Evolutionary conservation across 306 rosid species (phyloP).

Genomic region (Cicer chorassanicum): DNA sequence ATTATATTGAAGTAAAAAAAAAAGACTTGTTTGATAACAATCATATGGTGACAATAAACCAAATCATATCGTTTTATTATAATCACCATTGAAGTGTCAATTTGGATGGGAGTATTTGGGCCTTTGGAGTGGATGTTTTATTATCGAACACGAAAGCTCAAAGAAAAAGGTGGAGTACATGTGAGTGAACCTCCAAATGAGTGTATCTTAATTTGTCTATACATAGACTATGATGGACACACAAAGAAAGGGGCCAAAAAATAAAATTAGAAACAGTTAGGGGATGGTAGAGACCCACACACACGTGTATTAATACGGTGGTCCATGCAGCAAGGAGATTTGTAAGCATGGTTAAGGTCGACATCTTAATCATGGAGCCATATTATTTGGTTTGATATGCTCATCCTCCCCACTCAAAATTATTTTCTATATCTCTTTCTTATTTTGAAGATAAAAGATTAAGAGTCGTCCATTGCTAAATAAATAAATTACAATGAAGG

Average conservation of each 20-base stretch:
- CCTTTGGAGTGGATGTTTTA: background rate
- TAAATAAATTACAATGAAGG: background rate
- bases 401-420: constrained; percentile 21
- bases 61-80: too few relatives aligned
- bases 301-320: constrained; percentile 67
- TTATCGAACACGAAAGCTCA: constrained; percentile 23
- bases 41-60: too few relatives aligned
- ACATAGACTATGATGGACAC: constrained; percentile 29
- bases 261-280: constrained; percentile 11
- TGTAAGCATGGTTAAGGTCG: constrained; percentile 49
- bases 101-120: background rate
- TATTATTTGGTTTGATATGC: constrained; percentile 15
- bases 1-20: background rate
- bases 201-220: constrained; percentile 11
- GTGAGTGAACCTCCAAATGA: constrained; percentile 1
- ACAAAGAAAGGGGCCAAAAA: constrained; percentile 14
- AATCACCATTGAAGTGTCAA: background rate
- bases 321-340: constrained; percentile 71
- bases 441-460: background rate
- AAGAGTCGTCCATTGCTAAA: background rate
- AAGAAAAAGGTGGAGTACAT: background rate
- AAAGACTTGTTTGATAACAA: too few relatives aligned
- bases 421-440: background rate
- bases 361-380: constrained; percentile 28
- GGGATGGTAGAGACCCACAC: constrained; percentile 63